These are phyloP conservation scores for Lolium rigidum DNA, from an alignment of 176 grass and related monocot genomes.

Conservation along the genomic window DNA sequence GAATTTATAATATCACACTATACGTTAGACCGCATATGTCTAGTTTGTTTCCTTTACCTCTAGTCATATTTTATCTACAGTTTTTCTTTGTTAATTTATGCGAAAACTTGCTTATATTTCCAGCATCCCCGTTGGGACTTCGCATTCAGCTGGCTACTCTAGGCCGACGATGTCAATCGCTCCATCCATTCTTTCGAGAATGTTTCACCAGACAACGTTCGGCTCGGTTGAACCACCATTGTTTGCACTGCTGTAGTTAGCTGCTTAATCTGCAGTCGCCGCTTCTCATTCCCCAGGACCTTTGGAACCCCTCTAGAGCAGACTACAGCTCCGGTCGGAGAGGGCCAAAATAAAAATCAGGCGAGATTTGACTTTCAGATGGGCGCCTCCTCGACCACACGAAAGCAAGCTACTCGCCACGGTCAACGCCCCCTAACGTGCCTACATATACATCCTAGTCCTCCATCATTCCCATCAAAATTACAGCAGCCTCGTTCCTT, in stretches of 20 bases:
- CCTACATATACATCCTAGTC: neutral
- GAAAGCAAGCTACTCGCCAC: neutral
- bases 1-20: too few species aligned
- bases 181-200: neutral
- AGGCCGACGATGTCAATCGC: neutral
- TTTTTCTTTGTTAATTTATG: too few species aligned
- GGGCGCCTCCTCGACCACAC: conserved; percentile 5
- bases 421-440: neutral
- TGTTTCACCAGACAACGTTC: neutral
- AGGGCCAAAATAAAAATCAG: neutral
- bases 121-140: too few species aligned
- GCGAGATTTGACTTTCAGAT: neutral
- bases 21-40: too few species aligned
- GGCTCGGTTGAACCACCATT: neutral
- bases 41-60: too few species aligned
- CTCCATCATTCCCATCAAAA: neutral
- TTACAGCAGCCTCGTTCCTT: neutral
- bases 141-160: neutral
- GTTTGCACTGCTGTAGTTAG: neutral
- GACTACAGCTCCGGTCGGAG: neutral
- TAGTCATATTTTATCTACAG: too few species aligned
- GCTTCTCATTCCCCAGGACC: conserved; percentile 29
- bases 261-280: conserved; percentile 15
- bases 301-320: conserved; percentile 26
- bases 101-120: too few species aligned